Percentiles rank a stretch among this genome's conserved stretches.
Conservation (phyloP, 768 basidiomycete species). For the Trametes gibbosa region DNA sequence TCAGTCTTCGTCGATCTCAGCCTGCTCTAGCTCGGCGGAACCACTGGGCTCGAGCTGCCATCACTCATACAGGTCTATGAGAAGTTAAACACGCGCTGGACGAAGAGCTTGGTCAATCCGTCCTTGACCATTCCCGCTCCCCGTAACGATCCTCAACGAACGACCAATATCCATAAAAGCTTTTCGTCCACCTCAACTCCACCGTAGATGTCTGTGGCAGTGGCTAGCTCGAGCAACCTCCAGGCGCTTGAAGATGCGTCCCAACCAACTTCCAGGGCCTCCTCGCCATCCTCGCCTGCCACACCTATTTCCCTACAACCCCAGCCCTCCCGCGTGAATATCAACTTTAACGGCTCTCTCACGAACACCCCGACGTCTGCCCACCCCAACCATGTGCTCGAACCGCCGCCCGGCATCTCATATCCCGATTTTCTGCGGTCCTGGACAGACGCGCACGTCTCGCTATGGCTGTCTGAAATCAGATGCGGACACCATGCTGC, state of each 20-base stretch:
- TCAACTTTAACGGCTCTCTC: constrained; percentile 36
- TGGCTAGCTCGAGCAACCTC: constrained; percentile 24
- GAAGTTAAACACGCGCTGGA: constrained; percentile 16
- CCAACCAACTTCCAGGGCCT: constrained; percentile 36
- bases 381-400: constrained; percentile 45
- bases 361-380: constrained; percentile 35
- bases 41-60: constrained; percentile 6
- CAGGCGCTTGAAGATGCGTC: constrained; percentile 36
- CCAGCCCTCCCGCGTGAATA: constrained; percentile 37
- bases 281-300: constrained; percentile 37
- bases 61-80: constrained; percentile 19
- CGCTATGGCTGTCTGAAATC: constrained; percentile 75
- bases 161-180: not conserved
- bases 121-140: not conserved
- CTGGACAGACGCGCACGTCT: constrained; percentile 73
- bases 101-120: constrained; percentile 12
- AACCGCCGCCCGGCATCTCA: constrained; percentile 56
- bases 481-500: constrained; percentile 67
- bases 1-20: not conserved
- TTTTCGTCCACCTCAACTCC: not conserved
- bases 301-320: constrained; percentile 31
- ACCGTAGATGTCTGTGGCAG: constrained; percentile 26
- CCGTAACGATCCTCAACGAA: constrained; percentile 2
- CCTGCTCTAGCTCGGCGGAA: not conserved
- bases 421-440: constrained; percentile 63